Evolutionary conservation across 164 flowering plant species (phyloP).

Genomic region (Magnolia kwangsiensis): DNA sequence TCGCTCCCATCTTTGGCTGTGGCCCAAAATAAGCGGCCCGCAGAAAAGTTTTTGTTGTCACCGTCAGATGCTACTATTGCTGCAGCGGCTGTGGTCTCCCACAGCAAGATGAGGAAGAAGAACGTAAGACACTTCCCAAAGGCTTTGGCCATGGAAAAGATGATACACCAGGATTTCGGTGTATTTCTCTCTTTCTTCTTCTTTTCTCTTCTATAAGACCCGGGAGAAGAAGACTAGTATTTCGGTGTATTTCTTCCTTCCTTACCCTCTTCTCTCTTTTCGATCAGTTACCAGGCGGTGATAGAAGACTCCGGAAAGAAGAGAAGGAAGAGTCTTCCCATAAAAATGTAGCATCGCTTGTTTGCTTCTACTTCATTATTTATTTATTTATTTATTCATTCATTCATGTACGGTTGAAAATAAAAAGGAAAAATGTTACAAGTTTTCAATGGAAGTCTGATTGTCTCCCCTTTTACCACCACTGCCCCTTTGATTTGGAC

Average conservation of each 20-base stretch:
- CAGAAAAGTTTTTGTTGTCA: conserved; percentile 21
- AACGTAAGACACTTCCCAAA: neutral
- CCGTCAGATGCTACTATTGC: conserved; percentile 10
- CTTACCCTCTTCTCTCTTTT: too few relatives aligned
- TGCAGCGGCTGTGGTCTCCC: neutral
- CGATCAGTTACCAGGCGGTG: neutral
- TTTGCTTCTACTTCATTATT: too few relatives aligned
- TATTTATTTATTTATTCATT: too few relatives aligned
- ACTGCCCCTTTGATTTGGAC: too few relatives aligned
- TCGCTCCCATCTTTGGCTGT: conserved; percentile 41
- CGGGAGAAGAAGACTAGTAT: neutral
- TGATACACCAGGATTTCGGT: neutral
- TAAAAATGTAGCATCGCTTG: too few relatives aligned
- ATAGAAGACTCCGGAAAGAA: neutral
- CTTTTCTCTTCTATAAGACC: neutral
- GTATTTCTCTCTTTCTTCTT: neutral
- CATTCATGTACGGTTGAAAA: too few relatives aligned
- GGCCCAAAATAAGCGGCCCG: conserved; percentile 39
- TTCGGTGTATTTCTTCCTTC: neutral
- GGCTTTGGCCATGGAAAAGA: neutral
- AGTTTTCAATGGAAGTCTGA: too few relatives aligned
- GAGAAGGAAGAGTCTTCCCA: neutral
- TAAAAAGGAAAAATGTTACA: too few relatives aligned
- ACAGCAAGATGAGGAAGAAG: conserved; percentile 4
- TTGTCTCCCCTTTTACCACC: too few relatives aligned